Percentiles rank a stretch among this genome's conserved stretches.
These are phyloP conservation scores for Umbilicaria muhlenbergii DNA, from an alignment of 495 filamentous ascomycete species.

Conservation along the genomic window DNA sequence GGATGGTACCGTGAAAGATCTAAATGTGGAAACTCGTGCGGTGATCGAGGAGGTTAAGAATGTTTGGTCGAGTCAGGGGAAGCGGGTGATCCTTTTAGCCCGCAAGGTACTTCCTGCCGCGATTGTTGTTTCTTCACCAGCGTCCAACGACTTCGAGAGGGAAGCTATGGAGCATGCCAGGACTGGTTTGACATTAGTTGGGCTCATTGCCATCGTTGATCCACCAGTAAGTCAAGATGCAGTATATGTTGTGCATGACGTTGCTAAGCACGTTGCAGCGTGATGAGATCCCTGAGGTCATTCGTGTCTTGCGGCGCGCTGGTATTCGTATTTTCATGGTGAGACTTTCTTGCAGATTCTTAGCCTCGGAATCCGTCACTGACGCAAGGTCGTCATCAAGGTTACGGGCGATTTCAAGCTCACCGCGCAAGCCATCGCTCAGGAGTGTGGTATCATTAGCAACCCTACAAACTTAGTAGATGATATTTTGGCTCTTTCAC, in stretches of 20 bases:
- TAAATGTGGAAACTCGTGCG: conserved; percentile 22
- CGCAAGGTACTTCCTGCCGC: conserved; percentile 32
- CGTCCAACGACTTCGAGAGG: conserved; percentile 33
- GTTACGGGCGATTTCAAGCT: conserved; percentile 59
- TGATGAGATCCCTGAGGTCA: conserved; percentile 45
- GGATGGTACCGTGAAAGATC: conserved; percentile 27
- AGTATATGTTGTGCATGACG: neutral
- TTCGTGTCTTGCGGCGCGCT: conserved; percentile 39
- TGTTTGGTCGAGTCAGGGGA: conserved; percentile 44
- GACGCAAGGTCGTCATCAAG: too few relatives aligned
- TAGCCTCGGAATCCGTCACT: too few relatives aligned
- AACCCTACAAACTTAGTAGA: conserved; percentile 21
- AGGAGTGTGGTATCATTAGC: conserved; percentile 48
- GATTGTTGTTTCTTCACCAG: conserved; percentile 16
- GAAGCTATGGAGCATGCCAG: conserved; percentile 31
- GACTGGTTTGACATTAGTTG: conserved; percentile 39
- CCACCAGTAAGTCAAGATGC: conserved; percentile 24
- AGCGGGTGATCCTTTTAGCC: conserved; percentile 50
- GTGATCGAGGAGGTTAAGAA: conserved; percentile 39
- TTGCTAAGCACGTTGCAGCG: conserved; percentile 11
- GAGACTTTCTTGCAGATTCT: neutral
- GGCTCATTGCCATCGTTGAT: conserved; percentile 51
- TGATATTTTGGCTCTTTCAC: conserved; percentile 21
- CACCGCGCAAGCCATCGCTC: conserved; percentile 53
- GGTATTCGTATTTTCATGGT: conserved; percentile 51